Percentiles rank a stretch among this genome's conserved stretches.
These are phyloP conservation scores for Hypoxylon sp. DNA, from an alignment of 2,329 filamentous ascomycete genomes.

Conservation along the genomic window DNA sequence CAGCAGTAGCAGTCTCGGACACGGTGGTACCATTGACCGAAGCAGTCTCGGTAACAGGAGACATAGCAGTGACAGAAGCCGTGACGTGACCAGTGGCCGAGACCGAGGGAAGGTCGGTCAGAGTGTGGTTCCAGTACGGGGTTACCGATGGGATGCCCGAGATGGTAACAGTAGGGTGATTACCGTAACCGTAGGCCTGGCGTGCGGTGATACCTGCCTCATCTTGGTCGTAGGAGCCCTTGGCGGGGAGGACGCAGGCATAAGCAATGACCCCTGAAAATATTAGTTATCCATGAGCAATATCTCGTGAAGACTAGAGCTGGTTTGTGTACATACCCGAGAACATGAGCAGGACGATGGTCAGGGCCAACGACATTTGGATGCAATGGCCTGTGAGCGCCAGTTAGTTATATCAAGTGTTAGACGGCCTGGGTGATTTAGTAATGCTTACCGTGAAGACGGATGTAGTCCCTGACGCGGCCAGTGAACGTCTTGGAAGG, in stretches of 20 bases:
- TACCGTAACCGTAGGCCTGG: slow-evolving; percentile 29
- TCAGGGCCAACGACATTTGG: too few species aligned
- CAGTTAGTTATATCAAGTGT: background rate
- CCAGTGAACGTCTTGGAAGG: too few species aligned
- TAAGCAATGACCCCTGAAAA: too few species aligned
- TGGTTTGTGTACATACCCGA: background rate
- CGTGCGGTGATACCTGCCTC: too few species aligned
- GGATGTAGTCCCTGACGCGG: too few species aligned
- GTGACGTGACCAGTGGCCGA: slow-evolving; percentile 39
- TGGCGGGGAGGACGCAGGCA: too few species aligned
- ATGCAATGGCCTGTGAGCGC: background rate
- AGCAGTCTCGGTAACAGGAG: slow-evolving; percentile 26
- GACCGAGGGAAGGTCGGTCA: slow-evolving; percentile 48
- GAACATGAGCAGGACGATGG: too few species aligned
- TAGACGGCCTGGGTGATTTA: background rate
- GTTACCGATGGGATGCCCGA: slow-evolving; percentile 29
- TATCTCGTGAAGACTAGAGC: background rate
- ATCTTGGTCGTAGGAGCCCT: too few species aligned
- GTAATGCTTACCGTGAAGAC: too few species aligned
- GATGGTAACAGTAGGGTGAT: slow-evolving; percentile 19
- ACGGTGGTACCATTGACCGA: background rate
- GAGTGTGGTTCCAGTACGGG: slow-evolving; percentile 48
- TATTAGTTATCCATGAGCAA: background rate
- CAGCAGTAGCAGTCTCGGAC: slow-evolving; percentile 7
- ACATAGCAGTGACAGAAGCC: slow-evolving; percentile 13